Conservation (phyloP, 2,329 filamentous ascomycete genomes). For the Thielaviopsis cerberus region DNA sequence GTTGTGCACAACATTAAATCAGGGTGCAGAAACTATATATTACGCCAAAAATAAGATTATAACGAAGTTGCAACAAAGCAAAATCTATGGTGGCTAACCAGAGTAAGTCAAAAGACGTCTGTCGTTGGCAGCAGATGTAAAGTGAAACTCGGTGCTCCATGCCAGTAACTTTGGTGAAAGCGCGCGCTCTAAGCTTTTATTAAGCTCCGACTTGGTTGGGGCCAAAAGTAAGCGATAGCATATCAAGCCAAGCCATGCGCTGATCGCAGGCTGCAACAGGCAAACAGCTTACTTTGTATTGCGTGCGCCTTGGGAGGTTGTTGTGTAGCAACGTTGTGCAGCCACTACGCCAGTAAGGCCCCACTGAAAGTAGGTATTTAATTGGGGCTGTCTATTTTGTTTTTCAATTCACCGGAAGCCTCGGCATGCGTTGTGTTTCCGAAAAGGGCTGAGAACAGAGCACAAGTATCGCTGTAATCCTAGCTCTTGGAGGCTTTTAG, state of each 20-base stretch:
- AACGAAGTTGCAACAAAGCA: too few species aligned
- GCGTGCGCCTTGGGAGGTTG: background rate
- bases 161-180: background rate
- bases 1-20: background rate
- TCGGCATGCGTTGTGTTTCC: constrained; percentile 2
- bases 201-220: background rate
- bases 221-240: background rate
- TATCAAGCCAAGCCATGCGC: background rate
- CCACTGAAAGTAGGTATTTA: background rate
- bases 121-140: too few species aligned
- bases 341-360: too few species aligned
- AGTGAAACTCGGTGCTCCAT: background rate
- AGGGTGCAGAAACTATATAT: too few species aligned
- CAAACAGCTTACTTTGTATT: background rate
- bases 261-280: background rate
- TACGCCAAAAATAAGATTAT: background rate
- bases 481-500: background rate
- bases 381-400: background rate
- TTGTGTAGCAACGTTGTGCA: too few species aligned
- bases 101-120: too few species aligned
- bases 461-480: background rate
- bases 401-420: background rate
- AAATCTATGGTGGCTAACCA: too few species aligned
- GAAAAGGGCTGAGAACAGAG: constrained; percentile 2
- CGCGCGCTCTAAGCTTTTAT: background rate